Evolutionary conservation across 176 grass and related monocot genomes (phyloP).

Genomic region (Zoysia japonica): DNA sequence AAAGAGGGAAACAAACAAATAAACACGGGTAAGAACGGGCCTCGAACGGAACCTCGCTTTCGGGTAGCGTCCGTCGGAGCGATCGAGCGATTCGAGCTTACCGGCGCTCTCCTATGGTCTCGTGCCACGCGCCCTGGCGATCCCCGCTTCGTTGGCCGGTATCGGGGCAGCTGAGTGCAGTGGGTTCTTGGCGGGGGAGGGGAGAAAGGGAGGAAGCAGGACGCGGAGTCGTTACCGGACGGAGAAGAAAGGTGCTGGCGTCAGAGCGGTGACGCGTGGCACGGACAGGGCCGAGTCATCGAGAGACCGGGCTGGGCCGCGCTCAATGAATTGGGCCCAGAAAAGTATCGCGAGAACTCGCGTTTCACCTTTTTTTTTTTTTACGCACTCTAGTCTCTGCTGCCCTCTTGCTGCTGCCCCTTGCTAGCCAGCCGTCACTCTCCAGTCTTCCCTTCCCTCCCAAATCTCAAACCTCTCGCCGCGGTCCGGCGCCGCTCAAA

Average conservation of each 20-base stretch:
- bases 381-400: neutral
- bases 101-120: neutral
- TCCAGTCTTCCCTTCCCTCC: neutral
- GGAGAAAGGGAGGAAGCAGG: neutral
- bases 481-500: slow-evolving; percentile 31
- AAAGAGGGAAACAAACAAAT: neutral
- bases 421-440: too few relatives aligned
- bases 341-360: neutral
- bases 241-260: slow-evolving; percentile 17
- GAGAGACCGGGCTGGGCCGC: neutral
- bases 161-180: neutral
- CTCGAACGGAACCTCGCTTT: neutral
- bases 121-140: neutral
- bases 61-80: neutral
- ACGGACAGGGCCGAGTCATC: neutral
- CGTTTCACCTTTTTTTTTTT: neutral
- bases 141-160: neutral
- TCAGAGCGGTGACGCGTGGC: neutral
- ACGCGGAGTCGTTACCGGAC: slow-evolving; percentile 38
- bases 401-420: neutral
- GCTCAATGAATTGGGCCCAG: neutral
- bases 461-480: slow-evolving; percentile 33
- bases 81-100: slow-evolving; percentile 9
- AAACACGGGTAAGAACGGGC: neutral
- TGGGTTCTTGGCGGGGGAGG: neutral